A percentile compares a stretch with the other conserved stretches of the same genome.
These are phyloP conservation scores for Helotiales sp. DNA, from an alignment of 2,329 filamentous ascomycete genomes.

Conservation along the genomic window DNA sequence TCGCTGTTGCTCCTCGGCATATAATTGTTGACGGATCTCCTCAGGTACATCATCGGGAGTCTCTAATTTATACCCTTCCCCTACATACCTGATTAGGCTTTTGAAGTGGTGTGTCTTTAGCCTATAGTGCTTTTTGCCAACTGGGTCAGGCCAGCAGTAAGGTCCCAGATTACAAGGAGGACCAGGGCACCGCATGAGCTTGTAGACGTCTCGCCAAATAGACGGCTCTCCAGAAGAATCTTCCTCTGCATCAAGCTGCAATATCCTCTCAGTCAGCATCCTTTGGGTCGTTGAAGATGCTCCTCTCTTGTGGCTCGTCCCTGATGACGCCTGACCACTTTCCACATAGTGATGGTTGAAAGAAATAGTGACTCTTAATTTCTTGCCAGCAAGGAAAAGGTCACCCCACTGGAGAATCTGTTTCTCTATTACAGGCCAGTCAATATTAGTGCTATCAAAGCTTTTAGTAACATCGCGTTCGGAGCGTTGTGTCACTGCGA, in stretches of 20 bases:
- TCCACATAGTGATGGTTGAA: background rate
- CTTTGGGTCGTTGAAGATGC: background rate
- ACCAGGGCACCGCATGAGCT: background rate
- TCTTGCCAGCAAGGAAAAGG: background rate
- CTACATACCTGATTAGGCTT: background rate
- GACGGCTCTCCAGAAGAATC: background rate
- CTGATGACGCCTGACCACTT: background rate
- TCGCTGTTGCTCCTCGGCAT: conserved; percentile 28
- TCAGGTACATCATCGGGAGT: conserved; percentile 22
- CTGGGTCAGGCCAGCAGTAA: background rate
- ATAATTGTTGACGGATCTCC: conserved; percentile 21
- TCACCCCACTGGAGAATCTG: background rate
- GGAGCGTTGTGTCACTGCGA: background rate
- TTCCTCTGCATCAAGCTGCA: background rate
- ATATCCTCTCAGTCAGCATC: background rate
- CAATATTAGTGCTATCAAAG: background rate
- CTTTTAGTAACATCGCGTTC: background rate
- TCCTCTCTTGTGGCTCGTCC: background rate
- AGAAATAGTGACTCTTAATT: background rate
- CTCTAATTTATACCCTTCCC: conserved; percentile 15
- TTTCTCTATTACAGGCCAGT: background rate
- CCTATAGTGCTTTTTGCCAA: background rate
- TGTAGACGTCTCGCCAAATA: background rate
- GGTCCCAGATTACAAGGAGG: background rate
- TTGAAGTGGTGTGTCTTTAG: background rate